Conservation (phyloP, 257 asterid genomes). For the Jaltomata sinuosa region DNA sequence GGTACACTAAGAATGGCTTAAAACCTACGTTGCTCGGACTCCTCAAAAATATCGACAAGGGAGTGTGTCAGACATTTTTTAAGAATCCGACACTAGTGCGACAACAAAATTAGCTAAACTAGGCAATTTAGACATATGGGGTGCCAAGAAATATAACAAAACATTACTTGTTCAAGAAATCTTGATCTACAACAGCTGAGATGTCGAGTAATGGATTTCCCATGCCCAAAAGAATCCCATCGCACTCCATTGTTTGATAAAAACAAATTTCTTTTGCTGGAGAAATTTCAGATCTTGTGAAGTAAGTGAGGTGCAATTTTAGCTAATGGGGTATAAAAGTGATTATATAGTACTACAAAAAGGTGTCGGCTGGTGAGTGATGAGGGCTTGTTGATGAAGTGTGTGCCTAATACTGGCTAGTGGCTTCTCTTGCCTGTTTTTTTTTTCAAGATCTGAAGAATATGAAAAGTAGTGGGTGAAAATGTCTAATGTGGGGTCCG, state of each 20-base stretch:
- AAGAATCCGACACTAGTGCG: no score
- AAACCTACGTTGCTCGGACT: no score
- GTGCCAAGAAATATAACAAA: neutral
- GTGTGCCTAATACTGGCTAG: neutral
- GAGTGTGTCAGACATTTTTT: no score
- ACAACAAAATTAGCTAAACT: neutral
- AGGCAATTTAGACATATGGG: neutral
- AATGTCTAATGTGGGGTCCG: neutral
- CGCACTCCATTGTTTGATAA: constrained; percentile 38
- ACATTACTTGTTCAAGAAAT: constrained; percentile 66
- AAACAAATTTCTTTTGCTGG: neutral
- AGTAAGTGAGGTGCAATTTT: neutral
- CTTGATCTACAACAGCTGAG: constrained; percentile 81
- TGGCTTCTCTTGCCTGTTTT: no score
- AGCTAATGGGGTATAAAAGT: neutral
- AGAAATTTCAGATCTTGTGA: constrained; percentile 2
- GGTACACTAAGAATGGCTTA: no score
- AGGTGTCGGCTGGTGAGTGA: neutral
- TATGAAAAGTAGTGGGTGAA: neutral
- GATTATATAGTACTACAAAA: neutral
- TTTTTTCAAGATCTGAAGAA: neutral
- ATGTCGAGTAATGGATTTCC: constrained; percentile 88
- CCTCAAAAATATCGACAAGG: no score
- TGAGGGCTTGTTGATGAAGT: neutral
- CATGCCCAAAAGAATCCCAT: constrained; percentile 83